A percentile compares a stretch with the other conserved stretches of the same genome.
These are phyloP conservation scores for Magnolia sinica DNA, from an alignment of 164 flowering plant species.

Conservation along the genomic window DNA sequence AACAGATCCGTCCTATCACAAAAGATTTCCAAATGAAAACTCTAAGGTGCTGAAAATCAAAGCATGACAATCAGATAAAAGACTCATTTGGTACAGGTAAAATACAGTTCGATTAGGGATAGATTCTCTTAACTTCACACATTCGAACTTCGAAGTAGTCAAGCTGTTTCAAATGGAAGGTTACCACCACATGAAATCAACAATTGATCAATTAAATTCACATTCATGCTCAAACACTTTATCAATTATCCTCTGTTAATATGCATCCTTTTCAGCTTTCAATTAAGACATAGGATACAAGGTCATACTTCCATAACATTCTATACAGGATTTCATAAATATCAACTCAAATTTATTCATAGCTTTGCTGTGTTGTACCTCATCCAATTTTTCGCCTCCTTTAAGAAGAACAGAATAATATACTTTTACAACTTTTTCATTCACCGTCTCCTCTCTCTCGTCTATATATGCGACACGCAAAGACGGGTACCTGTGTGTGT, in stretches of 20 bases:
- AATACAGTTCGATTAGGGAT: too few species aligned
- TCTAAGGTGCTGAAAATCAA: neutral
- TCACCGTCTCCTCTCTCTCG: conserved; percentile 68
- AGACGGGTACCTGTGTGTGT: conserved; percentile 66
- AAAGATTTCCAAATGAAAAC: neutral
- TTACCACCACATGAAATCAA: neutral
- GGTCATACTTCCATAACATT: conserved; percentile 2
- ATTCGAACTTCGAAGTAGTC: neutral
- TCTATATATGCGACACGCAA: conserved; percentile 95
- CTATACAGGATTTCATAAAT: neutral
- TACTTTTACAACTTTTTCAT: conserved; percentile 57
- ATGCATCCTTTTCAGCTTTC: too few species aligned
- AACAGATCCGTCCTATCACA: neutral
- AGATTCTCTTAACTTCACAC: too few species aligned
- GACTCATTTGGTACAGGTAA: too few species aligned
- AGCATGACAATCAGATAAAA: too few species aligned
- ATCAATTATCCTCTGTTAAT: neutral
- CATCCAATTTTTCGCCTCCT: conserved; percentile 92
- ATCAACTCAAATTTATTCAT: neutral
- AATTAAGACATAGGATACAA: neutral
- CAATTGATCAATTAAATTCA: neutral
- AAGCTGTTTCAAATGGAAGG: neutral
- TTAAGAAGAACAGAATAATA: conserved; percentile 92
- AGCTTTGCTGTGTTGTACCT: conserved; percentile 44
- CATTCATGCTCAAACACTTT: neutral